Conservation (phyloP, 2,329 filamentous ascomycete genomes). For the Colletotrichum tropicicola region DNA sequence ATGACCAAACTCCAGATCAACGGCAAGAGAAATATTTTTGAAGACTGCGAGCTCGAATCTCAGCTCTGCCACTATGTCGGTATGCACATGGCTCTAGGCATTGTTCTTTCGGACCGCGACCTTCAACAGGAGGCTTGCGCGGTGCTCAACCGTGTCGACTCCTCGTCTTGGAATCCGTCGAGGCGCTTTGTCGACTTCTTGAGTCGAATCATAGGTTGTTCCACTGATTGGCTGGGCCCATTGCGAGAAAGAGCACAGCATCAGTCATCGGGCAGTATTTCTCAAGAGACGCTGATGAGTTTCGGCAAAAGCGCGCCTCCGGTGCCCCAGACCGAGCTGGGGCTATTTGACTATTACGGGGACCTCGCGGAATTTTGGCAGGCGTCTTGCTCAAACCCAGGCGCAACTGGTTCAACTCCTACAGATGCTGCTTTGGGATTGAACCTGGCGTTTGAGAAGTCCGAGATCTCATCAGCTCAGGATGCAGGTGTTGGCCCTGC, state of each 20-base stretch:
- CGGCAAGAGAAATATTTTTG: constrained; percentile 38
- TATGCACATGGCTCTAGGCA: constrained; percentile 8
- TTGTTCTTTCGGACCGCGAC: constrained; percentile 24
- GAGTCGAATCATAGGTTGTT: constrained; percentile 6
- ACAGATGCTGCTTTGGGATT: too few relatives aligned
- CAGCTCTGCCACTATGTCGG: constrained; percentile 18
- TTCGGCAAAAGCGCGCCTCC: background rate
- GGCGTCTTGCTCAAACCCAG: too few relatives aligned
- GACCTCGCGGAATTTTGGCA: background rate
- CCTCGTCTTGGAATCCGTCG: constrained; percentile 17
- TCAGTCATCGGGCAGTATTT: background rate
- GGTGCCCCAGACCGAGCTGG: background rate
- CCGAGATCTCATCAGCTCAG: too few relatives aligned
- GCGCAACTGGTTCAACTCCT: too few relatives aligned
- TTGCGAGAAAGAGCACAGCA: constrained; percentile 1
- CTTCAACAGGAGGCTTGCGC: constrained; percentile 32
- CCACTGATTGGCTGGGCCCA: constrained; percentile 9
- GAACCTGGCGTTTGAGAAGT: too few relatives aligned
- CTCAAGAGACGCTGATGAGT: background rate
- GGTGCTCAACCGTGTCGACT: constrained; percentile 22
- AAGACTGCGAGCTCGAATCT: constrained; percentile 37
- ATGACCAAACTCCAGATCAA: constrained; percentile 36
- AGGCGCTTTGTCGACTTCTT: constrained; percentile 19
- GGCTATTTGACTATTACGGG: background rate
- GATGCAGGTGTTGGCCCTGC: too few relatives aligned